Evolutionary conservation across 2,329 filamentous ascomycete species (phyloP).

Genomic region (Sclerotinia trifoliorum): DNA sequence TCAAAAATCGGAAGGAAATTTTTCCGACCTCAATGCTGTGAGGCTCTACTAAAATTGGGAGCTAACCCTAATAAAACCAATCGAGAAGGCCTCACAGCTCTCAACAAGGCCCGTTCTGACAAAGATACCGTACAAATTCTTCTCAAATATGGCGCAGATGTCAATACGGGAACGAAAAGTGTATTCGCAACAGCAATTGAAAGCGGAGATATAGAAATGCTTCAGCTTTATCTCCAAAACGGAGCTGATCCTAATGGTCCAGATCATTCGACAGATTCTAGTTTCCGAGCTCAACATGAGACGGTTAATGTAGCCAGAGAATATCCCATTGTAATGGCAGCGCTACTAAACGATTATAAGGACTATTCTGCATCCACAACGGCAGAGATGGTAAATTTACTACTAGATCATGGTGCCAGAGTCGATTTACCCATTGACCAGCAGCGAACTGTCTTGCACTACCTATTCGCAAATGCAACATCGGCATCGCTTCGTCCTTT

Average conservation of each 20-base stretch:
- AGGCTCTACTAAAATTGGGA: conserved; percentile 21
- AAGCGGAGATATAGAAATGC: background rate
- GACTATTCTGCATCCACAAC: background rate
- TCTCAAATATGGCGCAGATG: conserved; percentile 40
- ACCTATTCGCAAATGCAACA: background rate
- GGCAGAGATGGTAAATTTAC: background rate
- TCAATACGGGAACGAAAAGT: conserved; percentile 26
- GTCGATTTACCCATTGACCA: conserved; percentile 1
- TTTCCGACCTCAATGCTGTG: background rate
- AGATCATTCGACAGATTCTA: background rate
- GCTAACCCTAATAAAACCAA: conserved; percentile 21
- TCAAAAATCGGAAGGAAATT: background rate
- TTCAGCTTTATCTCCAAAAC: conserved; percentile 6
- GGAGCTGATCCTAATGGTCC: conserved; percentile 12
- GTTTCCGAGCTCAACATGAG: background rate
- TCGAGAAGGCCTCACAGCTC: background rate
- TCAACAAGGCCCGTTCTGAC: background rate
- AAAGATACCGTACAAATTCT: conserved; percentile 32
- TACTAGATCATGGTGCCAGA: conserved; percentile 11
- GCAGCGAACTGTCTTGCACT: background rate
- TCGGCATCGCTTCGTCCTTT: background rate
- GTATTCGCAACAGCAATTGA: background rate
- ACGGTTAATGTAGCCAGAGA: background rate
- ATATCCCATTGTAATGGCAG: background rate
- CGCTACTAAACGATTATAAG: background rate